Base-by-base conservation (phyloP, 1,284 basidiomycete species). In the Ceratobasidium sp. region DNA sequence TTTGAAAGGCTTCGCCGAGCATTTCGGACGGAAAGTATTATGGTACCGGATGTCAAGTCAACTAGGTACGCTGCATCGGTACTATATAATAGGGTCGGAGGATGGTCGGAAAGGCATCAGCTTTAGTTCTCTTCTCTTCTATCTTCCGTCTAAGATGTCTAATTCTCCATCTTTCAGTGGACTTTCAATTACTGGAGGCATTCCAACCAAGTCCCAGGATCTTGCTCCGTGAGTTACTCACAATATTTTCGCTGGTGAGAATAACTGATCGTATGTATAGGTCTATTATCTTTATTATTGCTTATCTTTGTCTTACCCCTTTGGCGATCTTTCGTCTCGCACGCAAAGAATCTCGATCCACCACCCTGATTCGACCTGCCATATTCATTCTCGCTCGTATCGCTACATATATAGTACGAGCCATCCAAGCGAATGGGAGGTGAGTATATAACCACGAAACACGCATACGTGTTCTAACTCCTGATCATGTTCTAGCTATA, bases 391-490 rank as follows among this genome's bases (percentile, higher is more conserved):
- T 62, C 23, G 26, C 70, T 28, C 75, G 77, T 7, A 55, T 75
- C 16, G 76, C 66, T 3, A 77, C 77, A 0, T 77, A 71, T 43
- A 47, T 76, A 30, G 69, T 78, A 6, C 74, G 77, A 11, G 75
- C 77, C 3, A n/a, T 76, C 1, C 63, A 76, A 38, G 67, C 76
- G 0, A 44, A 58, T 13, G 46, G 72, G 46, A 66, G 71, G 47
- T 63, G 41, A 69, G 66, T 38, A 13, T 38, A 7, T 21, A 1
- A n/a, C 16, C 49, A 52, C 2, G 2, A 59, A 8, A 4, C 2
- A 4, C 18, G 26, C n/a, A 52, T 11, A 38, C 9, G 4, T 16
- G 18, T 4, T 7, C 23, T 43, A 43, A 26, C 14, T 11, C 44
- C 6, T n/a, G 6, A 38, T 38, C 11, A 4, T 38, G 2, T 18